Evolutionary conservation across 116 monocot genomes (phyloP), one percentile per base, ranked within the genome.

Genomic region (Iris pallida): DNA sequence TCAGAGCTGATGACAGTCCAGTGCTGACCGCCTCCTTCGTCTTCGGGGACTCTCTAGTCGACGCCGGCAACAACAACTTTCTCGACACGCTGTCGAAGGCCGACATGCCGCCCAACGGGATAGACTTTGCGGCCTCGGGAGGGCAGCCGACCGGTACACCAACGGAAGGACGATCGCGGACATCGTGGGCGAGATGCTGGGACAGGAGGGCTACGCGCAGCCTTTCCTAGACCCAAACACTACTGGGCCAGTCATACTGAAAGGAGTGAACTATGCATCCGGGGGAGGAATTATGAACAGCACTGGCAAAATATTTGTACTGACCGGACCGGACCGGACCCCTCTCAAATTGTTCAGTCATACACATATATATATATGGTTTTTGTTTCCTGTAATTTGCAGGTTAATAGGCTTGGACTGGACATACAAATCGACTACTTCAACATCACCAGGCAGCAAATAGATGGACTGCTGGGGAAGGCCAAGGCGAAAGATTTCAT

Each of bases 211-310:
- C 14, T 94, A 79, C 18, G 80, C 94, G 40, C 65, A 63, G 8
- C 90, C 90, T 44, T 94, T 94, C 60, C 69, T 90, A 6, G 76
- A 87, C 0, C 94, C 94, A 12, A 88, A 90, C 61, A 83, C 90
- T 14, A 83, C 85, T 0, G 94, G 94, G 9, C 17, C 55, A 5
- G 74, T 72, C 20, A 74, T 94, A 42, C 42, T 94, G 16, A 71
- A 88, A 47, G 94, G 90, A 12, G 94, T 94, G 9, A 94, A 94
- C 62, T 94, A 90, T 61, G 94, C 94, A 9, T 94, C 94, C 2
- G 94, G 94, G 6, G 94, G 94, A 40, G 94, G 94, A 62, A 94
- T 94, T 7, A 42, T 94, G 68, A 94, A 94, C 70, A 64, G 73
- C 30, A 94, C 94, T n/a, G 94, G 94, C 20, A 58, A 44, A 70